Base-by-base conservation (phyloP, 2,329 filamentous ascomycete genomes). In the Fusarium sp. region DNA sequence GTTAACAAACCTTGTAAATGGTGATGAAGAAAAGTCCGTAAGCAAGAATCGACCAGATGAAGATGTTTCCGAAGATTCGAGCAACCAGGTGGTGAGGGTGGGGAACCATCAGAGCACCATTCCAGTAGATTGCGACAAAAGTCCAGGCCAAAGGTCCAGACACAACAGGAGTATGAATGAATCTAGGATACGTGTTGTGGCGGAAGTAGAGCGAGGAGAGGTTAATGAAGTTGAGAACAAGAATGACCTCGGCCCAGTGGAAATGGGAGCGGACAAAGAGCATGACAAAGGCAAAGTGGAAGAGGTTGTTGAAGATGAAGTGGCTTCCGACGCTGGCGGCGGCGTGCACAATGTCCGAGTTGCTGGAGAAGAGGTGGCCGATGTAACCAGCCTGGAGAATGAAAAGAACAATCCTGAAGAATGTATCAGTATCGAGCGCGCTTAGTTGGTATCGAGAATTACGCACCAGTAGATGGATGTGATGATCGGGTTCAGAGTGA, bases 101-200 rank as follows among this genome's bases (percentile, higher is more conserved):
- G n/a, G 83, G 83, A n/a, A 95, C 88, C 77, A 92, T 92, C 47
- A 94, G 90, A 21, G 94, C 93, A 11, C 94, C 94, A 73, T 93
- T 93, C 93, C 93, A 97, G 84, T 94, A 95, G 54, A 97, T 85
- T 29, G 92, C 92, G 16, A 95, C 89, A 76, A 96, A 92, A 16
- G 91, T 94, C 92, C 93, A 97, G 16, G 81, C 92, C 71, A 97
- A 84, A 8, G 94, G 94, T 1, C 90, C 92, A 18, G 91, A 91
- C 23, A 94, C 89, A 43, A 90, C 89, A 8, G 93, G 89, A 13
- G 90, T 82, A 80, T 97, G 93, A 72, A 97, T 92, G 74, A 92
- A 89, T 63, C 89, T 86, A 6, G 92, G 89, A 56, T 91, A 90
- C 0, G 86, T 87, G 21, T 86, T 86, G 82, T 97, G 91, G 66